A percentile compares a stretch with the other conserved stretches of the same genome.
These are phyloP conservation scores for Botrytis fragariae DNA, from an alignment of 2,329 filamentous ascomycete species.

Conservation along the genomic window DNA sequence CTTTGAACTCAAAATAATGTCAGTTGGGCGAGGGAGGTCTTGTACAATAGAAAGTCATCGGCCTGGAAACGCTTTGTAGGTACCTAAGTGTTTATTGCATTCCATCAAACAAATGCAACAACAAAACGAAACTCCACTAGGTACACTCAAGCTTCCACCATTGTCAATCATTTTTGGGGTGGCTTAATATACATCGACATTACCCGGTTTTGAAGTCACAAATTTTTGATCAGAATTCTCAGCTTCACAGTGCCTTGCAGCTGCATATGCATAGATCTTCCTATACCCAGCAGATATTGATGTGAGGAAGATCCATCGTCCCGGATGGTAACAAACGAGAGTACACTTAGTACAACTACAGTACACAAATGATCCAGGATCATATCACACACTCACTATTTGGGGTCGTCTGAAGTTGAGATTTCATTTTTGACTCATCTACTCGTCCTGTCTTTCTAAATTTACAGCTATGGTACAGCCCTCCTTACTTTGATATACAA, in stretches of 20 bases:
- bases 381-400: constrained; percentile 10
- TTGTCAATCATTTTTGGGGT: constrained; percentile 5
- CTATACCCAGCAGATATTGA: constrained; percentile 10
- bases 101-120: neutral
- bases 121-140: neutral
- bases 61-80: neutral
- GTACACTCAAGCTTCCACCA: neutral
- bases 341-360: neutral
- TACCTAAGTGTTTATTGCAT: neutral
- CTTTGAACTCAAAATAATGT: neutral
- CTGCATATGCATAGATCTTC: constrained; percentile 16
- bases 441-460: neutral
- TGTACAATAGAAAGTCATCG: neutral
- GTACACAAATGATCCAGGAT: constrained; percentile 1
- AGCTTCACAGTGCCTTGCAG: constrained; percentile 14
- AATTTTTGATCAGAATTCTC: neutral
- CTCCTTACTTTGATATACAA: constrained; percentile 1
- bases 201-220: neutral
- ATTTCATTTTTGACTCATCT: neutral
- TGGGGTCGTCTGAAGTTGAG: neutral
- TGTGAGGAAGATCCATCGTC: constrained; percentile 6
- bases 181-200: neutral
- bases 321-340: constrained; percentile 1
- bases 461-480: neutral
- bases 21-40: neutral